Percentiles rank a stretch among this genome's conserved stretches.
Evolutionary conservation across 345 rosid species (phyloP).

Genomic region (Mercurialis annua): DNA sequence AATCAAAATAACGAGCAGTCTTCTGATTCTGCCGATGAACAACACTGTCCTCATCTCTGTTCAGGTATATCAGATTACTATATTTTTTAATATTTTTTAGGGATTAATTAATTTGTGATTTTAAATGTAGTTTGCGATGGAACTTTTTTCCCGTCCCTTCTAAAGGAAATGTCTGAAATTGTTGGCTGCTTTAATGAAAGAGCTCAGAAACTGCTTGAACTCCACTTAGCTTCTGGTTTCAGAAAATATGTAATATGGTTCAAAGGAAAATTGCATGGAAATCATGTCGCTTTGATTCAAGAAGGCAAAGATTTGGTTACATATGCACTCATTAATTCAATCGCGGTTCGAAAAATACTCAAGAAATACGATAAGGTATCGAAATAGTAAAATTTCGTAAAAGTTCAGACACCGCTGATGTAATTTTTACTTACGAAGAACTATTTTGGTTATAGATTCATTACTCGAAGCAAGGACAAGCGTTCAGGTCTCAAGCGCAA

Average conservation of each 20-base stretch:
- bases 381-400: too few species aligned
- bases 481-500: constrained; percentile 77
- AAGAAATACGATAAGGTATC: constrained; percentile 92
- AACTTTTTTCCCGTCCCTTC: constrained; percentile 87
- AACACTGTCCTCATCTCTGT: constrained; percentile 55
- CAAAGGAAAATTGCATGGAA: constrained; percentile 46
- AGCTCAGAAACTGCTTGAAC: constrained; percentile 80
- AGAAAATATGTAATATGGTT: constrained; percentile 67
- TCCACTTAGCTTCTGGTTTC: constrained; percentile 81
- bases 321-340: constrained; percentile 82
- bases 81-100: neutral
- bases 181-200: constrained; percentile 78
- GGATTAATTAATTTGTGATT: neutral
- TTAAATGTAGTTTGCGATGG: constrained; percentile 75
- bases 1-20: constrained; percentile 9
- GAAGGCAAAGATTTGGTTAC: constrained; percentile 82
- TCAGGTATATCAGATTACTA: constrained; percentile 32
- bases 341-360: constrained; percentile 80
- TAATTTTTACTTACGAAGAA: too few species aligned
- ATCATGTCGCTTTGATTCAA: constrained; percentile 58
- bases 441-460: constrained; percentile 58
- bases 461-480: constrained; percentile 89
- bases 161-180: constrained; percentile 71
- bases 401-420: too few species aligned
- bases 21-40: constrained; percentile 1